These are phyloP conservation scores for Hymenoscyphus repandus DNA, from an alignment of 2,329 filamentous ascomycete genomes.

Conservation along the genomic window DNA sequence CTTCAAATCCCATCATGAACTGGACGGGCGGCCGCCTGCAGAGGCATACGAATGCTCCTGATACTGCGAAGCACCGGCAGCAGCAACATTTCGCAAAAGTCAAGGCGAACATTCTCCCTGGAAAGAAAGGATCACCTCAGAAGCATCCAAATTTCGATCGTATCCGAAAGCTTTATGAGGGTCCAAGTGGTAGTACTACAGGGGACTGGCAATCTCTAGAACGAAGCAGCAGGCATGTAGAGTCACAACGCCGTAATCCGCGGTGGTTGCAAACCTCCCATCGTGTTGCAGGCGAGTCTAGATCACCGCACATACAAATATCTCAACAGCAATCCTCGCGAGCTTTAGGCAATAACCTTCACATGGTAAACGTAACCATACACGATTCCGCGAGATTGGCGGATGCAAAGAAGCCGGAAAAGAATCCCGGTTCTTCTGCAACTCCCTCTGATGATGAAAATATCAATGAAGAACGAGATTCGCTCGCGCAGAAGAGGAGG, in stretches of 20 bases:
- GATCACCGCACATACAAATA: too few species aligned
- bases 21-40: slow-evolving; percentile 45
- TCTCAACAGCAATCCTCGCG: too few species aligned
- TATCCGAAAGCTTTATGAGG: slow-evolving; percentile 6
- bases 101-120: slow-evolving; percentile 31
- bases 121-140: slow-evolving; percentile 29
- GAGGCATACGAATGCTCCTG: slow-evolving; percentile 35
- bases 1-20: slow-evolving; percentile 35
- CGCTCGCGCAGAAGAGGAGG: slow-evolving; percentile 22
- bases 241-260: too few species aligned
- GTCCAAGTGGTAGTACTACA: neutral
- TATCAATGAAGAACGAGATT: slow-evolving; percentile 9
- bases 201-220: neutral
- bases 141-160: slow-evolving; percentile 20
- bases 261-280: too few species aligned
- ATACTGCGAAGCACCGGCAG: slow-evolving; percentile 36
- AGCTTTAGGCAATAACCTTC: too few species aligned
- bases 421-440: slow-evolving; percentile 6
- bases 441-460: neutral
- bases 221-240: too few species aligned
- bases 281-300: too few species aligned
- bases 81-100: slow-evolving; percentile 44
- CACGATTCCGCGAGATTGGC: slow-evolving; percentile 19
- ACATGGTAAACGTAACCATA: too few species aligned
- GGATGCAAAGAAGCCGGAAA: slow-evolving; percentile 10